Base-by-base conservation (phyloP, 2,329 filamentous ascomycete genomes). In the Scedosporium minutisporum region DNA sequence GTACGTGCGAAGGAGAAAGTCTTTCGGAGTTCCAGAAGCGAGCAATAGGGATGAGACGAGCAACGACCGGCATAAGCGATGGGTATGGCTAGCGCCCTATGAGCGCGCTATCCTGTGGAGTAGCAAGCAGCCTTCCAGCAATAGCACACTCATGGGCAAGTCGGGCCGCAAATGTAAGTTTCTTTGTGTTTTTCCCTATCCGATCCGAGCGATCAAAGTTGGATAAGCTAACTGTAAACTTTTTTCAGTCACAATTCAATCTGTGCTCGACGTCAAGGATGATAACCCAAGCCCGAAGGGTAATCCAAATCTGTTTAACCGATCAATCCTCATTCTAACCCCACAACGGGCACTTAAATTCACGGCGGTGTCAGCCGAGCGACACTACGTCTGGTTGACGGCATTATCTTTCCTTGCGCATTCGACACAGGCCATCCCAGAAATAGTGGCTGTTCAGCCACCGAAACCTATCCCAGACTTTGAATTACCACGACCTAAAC, bases 21-120 rank as follows among this genome's bases (percentile, higher is more conserved):
- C 93, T 0, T 97, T 99, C 72, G 91, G 91, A 21, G 86, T 93
- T 61, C 77, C 83, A 3, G 90, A 93, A 55, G 81, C 78, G 25
- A 85, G 81, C 64, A 82, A 82, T 42, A 85, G 85, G 65, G 87
- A 92, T 70, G 85, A 89, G 65, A 88, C 81, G 65, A 87, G 90
- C 74, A 87, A 85, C 66, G 87, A 89, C 67, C 89, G 95, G 33
- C 95, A 99, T 73, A 97, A 93, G 77, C 84, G 95, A 73, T 99
- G 95, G 95, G 95, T 99, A 1, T 99, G 95, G 95, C 83, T 99
- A 66, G 95, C 93, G 18, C 95, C 95, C 2, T 97, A 99, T 71
- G 95, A 99, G 75, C 84, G 93, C 65, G 89, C 93, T 12, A 93
- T 99, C 64, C 90, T 99, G 74, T 99, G 95, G 95, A 97, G 93